A percentile compares a stretch with the other conserved stretches of the same genome.
Evolutionary conservation across 2,329 filamentous ascomycete species (phyloP).

Genomic region (Diaporthe ilicicola): DNA sequence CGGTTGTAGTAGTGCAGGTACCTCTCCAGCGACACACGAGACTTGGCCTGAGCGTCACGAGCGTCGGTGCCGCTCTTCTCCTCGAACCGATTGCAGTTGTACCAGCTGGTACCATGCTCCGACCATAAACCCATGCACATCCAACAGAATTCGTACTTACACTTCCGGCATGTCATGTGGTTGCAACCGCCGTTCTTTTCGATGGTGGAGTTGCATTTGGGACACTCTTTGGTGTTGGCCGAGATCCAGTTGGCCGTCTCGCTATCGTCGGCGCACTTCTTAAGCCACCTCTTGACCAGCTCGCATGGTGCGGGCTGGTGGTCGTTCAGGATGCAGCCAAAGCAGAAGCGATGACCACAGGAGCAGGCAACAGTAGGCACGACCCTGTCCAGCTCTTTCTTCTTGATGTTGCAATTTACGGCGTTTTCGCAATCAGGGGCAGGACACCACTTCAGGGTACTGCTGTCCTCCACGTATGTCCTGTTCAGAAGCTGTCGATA

Average conservation of each 20-base stretch:
- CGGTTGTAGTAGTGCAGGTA: constrained; percentile 99
- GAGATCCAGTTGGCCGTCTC: constrained; percentile 99
- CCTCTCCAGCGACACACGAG: constrained; percentile 88
- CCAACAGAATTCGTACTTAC: constrained; percentile 98
- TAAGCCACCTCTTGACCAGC: constrained; percentile 93
- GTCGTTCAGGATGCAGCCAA: constrained; percentile 88
- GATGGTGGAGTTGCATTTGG: constrained; percentile 94
- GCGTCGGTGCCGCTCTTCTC: constrained; percentile 94
- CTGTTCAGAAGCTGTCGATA: constrained; percentile 89
- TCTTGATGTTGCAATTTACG: constrained; percentile 86
- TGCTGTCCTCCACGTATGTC: constrained; percentile 97
- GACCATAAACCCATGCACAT: constrained; percentile 99
- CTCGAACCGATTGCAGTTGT: constrained; percentile 97
- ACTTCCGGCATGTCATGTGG: constrained; percentile 97
- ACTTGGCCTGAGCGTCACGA: constrained; percentile 89
- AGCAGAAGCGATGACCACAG: constrained; percentile 91
- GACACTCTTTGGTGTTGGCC: constrained; percentile 98
- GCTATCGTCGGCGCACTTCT: constrained; percentile 98
- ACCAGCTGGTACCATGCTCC: constrained; percentile 98
- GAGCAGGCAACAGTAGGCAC: constrained; percentile 90
- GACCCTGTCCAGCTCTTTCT: constrained; percentile 82
- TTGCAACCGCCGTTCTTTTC: constrained; percentile 99
- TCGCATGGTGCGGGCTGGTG: constrained; percentile 94
- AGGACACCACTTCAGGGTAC: constrained; percentile 95
- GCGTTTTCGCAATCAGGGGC: constrained; percentile 97